These are phyloP conservation scores for Pouteria glomerata DNA, from an alignment of 148 eudicot genomes.

Conservation along the genomic window DNA sequence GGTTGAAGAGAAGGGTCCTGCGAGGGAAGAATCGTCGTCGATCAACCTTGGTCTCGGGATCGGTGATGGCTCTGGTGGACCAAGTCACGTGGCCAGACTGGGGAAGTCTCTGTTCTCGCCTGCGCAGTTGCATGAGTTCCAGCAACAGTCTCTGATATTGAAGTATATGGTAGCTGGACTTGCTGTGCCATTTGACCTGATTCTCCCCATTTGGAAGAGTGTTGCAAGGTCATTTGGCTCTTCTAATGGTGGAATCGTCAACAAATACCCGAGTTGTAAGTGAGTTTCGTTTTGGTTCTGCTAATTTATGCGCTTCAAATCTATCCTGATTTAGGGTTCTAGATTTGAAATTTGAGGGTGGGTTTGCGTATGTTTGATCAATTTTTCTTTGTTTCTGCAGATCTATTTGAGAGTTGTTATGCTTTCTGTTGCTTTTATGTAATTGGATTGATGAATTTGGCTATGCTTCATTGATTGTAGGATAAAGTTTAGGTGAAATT, in stretches of 20 bases:
- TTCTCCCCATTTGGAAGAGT: slow-evolving; percentile 29
- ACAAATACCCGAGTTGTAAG: slow-evolving; percentile 20
- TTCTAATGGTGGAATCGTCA: slow-evolving; percentile 13
- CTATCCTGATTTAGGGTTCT: background rate
- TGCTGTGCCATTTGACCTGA: slow-evolving; percentile 28
- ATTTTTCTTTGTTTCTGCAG: background rate
- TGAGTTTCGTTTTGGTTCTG: background rate
- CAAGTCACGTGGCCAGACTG: slow-evolving; percentile 20
- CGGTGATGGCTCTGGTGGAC: slow-evolving; percentile 21
- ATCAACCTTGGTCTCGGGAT: slow-evolving; percentile 42
- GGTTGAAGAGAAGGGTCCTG: background rate
- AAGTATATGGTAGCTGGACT: slow-evolving; percentile 33
- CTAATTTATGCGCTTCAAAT: background rate
- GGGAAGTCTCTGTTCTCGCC: slow-evolving; percentile 25
- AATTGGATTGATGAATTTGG: background rate
- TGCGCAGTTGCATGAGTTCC: slow-evolving; percentile 36
- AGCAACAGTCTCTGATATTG: slow-evolving; percentile 27
- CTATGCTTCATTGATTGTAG: background rate
- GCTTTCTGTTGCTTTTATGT: background rate
- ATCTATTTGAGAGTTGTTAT: background rate
- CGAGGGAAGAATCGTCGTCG: slow-evolving; percentile 27
- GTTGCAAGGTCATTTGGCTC: slow-evolving; percentile 10
- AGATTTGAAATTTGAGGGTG: background rate
- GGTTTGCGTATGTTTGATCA: background rate
- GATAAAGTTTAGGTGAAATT: background rate